These are phyloP conservation scores for Hamigera avellanea DNA, from an alignment of 495 filamentous ascomycete species.

Conservation along the genomic window DNA sequence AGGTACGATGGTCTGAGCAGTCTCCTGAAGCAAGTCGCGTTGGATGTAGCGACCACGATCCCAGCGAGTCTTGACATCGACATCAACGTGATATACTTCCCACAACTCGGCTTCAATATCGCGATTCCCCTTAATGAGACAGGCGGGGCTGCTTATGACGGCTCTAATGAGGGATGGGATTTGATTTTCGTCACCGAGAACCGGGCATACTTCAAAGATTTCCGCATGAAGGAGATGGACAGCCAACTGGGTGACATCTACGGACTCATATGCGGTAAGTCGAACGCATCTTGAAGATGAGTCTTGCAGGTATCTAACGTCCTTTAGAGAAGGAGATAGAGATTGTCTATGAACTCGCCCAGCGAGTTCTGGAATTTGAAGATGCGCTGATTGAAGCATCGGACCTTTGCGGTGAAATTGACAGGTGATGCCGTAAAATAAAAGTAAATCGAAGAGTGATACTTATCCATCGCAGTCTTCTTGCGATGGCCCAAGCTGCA, in stretches of 20 bases:
- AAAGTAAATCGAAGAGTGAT: neutral
- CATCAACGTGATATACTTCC: slow-evolving; percentile 77
- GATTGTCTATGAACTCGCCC: slow-evolving; percentile 68
- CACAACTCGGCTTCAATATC: slow-evolving; percentile 83
- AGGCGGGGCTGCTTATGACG: slow-evolving; percentile 54
- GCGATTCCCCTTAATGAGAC: slow-evolving; percentile 53
- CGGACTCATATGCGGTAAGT: slow-evolving; percentile 65
- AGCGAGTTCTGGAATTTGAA: slow-evolving; percentile 60
- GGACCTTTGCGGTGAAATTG: slow-evolving; percentile 74
- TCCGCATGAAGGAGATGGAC: slow-evolving; percentile 75
- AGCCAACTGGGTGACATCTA: slow-evolving; percentile 75
- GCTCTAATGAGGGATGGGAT: slow-evolving; percentile 57
- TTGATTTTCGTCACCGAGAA: slow-evolving; percentile 64
- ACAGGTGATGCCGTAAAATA: slow-evolving; percentile 36
- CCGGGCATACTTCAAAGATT: slow-evolving; percentile 78
- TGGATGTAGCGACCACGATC: slow-evolving; percentile 45
- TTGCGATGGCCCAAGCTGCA: slow-evolving; percentile 73
- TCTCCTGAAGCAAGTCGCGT: slow-evolving; percentile 56
- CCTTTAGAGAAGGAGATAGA: slow-evolving; percentile 77
- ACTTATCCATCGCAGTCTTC: slow-evolving; percentile 40
- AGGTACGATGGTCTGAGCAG: slow-evolving; percentile 66
- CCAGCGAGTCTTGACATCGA: slow-evolving; percentile 49
- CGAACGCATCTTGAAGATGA: neutral
- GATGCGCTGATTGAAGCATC: slow-evolving; percentile 53
- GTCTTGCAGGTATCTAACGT: neutral